phyloP scores from a whole-genome alignment of 768 basidiomycete genomes.

The Cystofilobasidium capitatum region DNA sequence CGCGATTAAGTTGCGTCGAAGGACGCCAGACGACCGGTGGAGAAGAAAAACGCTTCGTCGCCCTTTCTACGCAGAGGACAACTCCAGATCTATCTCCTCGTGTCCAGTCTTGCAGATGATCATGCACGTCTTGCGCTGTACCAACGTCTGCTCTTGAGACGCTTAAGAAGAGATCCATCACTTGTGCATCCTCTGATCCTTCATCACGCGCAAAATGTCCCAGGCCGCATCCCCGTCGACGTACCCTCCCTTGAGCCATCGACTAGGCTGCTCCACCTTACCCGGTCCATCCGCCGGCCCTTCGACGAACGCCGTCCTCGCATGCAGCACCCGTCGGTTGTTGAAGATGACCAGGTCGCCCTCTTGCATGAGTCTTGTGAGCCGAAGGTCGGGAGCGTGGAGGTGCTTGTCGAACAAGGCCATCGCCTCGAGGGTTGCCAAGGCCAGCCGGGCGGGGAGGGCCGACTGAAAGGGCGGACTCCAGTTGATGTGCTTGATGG shows the following conservation, averaged over 20 bases:
- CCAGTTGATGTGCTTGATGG: constrained; percentile 69
- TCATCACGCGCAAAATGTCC: constrained; percentile 36
- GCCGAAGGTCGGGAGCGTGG: background rate
- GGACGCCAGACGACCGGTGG: too few relatives aligned
- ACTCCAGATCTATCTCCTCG: too few relatives aligned
- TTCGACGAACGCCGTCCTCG: constrained; percentile 63
- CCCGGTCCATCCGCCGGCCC: constrained; percentile 35
- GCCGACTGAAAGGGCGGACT: constrained; percentile 92
- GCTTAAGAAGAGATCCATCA: too few relatives aligned
- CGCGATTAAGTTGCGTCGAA: too few relatives aligned
- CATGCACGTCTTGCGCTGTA: too few relatives aligned
- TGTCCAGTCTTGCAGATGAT: too few relatives aligned
- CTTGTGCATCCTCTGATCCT: too few relatives aligned
- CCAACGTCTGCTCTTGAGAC: too few relatives aligned
- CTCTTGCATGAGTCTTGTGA: constrained; percentile 46
- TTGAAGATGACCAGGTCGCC: constrained; percentile 86
- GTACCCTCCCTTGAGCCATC: constrained; percentile 80
- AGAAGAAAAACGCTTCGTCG: too few relatives aligned
- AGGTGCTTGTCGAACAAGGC: constrained; percentile 52
- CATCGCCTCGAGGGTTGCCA: constrained; percentile 37
- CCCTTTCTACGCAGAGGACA: too few relatives aligned
- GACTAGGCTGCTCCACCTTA: constrained; percentile 44
- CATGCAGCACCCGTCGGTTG: constrained; percentile 81
- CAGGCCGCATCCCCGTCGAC: constrained; percentile 52
- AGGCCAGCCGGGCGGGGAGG: constrained; percentile 38